Conservation (phyloP, 2,329 filamentous ascomycete species). For the Gaeumannomyces sp. region DNA sequence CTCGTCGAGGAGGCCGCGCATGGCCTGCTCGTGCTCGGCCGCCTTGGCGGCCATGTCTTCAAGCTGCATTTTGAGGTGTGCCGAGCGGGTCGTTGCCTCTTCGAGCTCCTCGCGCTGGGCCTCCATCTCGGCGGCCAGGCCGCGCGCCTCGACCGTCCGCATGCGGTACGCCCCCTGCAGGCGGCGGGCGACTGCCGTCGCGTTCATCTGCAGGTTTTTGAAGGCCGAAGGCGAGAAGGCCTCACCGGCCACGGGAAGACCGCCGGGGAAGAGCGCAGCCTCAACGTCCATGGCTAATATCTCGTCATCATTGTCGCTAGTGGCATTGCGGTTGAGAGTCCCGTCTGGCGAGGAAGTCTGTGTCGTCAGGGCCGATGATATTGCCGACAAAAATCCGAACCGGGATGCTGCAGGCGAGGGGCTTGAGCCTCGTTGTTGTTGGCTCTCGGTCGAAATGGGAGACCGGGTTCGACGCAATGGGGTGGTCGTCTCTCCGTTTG, state of each 20-base stretch:
- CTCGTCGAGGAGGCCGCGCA: conserved; percentile 38
- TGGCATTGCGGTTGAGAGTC: conserved; percentile 15
- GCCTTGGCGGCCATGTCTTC: conserved; percentile 51
- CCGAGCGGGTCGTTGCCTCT: conserved; percentile 45
- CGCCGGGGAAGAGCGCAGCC: conserved; percentile 44
- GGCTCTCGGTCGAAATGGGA: conserved; percentile 19
- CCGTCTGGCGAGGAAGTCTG: conserved; percentile 16
- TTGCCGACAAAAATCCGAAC: conserved; percentile 40
- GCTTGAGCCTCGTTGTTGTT: conserved; percentile 11
- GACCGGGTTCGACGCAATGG: conserved; percentile 28
- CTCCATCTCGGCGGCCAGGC: conserved; percentile 47
- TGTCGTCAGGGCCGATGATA: conserved; percentile 31
- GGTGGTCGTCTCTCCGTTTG: conserved; percentile 24
- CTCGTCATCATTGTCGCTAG: conserved; percentile 36
- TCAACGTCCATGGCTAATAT: conserved; percentile 50
- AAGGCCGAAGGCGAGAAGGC: conserved; percentile 53
- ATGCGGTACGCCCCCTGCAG: conserved; percentile 55
- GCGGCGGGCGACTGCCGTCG: conserved; percentile 45
- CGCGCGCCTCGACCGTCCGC: conserved; percentile 42
- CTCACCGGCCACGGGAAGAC: conserved; percentile 36
- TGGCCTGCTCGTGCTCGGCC: conserved; percentile 45
- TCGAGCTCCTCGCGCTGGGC: conserved; percentile 49
- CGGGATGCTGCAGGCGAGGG: conserved; percentile 28
- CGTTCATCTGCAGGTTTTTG: conserved; percentile 55
- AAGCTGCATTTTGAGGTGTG: conserved; percentile 52